Conservation (phyloP, 805 yeast genomes). For the Yarrowia yakushimensis region DNA sequence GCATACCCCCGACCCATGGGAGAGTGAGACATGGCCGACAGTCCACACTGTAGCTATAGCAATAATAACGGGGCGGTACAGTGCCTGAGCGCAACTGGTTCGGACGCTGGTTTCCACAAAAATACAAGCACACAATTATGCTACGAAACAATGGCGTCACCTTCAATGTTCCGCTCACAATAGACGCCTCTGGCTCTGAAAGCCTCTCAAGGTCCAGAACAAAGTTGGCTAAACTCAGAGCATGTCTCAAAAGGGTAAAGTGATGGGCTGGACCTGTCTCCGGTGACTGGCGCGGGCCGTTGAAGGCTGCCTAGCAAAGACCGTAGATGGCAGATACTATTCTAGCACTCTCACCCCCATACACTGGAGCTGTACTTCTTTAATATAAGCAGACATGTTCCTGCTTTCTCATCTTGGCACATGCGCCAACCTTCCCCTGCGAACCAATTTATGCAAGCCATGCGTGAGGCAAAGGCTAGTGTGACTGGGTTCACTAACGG, state of each 20-base stretch:
- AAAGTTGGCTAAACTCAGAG: constrained; percentile 12
- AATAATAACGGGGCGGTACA: too few species aligned
- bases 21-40: neutral
- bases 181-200: neutral
- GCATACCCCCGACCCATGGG: constrained; percentile 1
- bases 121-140: neutral
- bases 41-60: too few species aligned
- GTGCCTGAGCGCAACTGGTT: too few species aligned
- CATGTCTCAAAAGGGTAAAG: constrained; percentile 15
- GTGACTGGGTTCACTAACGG: neutral
- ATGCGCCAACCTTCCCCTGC: constrained; percentile 12
- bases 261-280: constrained; percentile 1
- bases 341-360: neutral
- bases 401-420: constrained; percentile 14
- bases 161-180: neutral
- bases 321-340: neutral
- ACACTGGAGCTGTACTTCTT: neutral
- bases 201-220: neutral
- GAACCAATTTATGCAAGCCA: constrained; percentile 15
- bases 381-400: neutral
- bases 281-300: neutral
- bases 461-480: neutral
- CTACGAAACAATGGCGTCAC: constrained; percentile 7
- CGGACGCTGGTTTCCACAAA: neutral
- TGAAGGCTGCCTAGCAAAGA: neutral